Percentiles rank a stretch among this genome's conserved stretches.
Conservation (phyloP, 2,329 filamentous ascomycete species). For the Clonostachys rhizophaga region DNA sequence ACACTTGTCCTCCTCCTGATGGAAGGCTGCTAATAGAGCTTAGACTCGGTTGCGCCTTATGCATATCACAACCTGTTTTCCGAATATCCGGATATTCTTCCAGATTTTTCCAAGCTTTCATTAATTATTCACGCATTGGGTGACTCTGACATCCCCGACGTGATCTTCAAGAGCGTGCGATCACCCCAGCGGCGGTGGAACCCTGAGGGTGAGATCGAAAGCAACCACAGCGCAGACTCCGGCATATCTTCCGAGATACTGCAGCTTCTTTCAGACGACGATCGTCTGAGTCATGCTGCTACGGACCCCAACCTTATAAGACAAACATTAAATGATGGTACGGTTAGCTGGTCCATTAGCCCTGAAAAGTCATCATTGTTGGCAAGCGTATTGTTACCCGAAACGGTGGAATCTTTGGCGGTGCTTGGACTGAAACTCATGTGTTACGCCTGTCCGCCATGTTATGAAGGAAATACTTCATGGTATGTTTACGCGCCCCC, state of each 20-base stretch:
- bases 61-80: not conserved
- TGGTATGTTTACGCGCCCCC: conserved; percentile 12
- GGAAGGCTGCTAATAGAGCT: not conserved
- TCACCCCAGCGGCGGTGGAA: not conserved
- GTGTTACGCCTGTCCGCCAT: conserved; percentile 20
- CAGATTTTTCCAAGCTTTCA: not conserved
- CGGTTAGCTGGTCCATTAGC: conserved; percentile 9
- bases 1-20: not conserved
- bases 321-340: conserved; percentile 9
- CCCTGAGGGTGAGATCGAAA: not conserved
- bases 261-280: conserved; percentile 6
- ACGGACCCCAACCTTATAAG: conserved; percentile 7
- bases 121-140: not conserved
- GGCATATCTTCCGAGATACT: not conserved
- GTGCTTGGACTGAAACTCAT: conserved; percentile 12
- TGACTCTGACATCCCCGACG: not conserved
- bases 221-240: not conserved
- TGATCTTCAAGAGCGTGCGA: not conserved
- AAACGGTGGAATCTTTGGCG: conserved; percentile 10
- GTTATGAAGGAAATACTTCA: conserved; percentile 20
- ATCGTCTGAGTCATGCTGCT: conserved; percentile 1
- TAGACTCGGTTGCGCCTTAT: not conserved
- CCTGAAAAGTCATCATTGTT: conserved; percentile 1
- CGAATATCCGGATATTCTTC: not conserved
- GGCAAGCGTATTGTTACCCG: conserved; percentile 2